These are phyloP conservation scores for Xylariaceae sp. DNA, from an alignment of 2,329 filamentous ascomycete species.

Conservation along the genomic window DNA sequence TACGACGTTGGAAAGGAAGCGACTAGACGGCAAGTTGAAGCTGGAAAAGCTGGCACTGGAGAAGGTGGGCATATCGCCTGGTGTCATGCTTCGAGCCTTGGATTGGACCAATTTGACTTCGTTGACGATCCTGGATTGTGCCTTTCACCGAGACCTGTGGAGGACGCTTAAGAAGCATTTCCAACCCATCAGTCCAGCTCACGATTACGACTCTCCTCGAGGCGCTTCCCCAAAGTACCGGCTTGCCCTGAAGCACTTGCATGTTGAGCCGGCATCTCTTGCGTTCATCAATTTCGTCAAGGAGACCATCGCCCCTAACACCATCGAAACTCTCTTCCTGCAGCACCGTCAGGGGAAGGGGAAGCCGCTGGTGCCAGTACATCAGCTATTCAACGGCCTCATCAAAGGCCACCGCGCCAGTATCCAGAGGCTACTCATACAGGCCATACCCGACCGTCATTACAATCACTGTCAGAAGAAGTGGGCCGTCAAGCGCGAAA, in stretches of 20 bases:
- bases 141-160: constrained; percentile 70
- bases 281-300: constrained; percentile 69
- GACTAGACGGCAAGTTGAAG: constrained; percentile 53
- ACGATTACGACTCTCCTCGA: constrained; percentile 28
- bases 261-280: constrained; percentile 66
- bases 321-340: constrained; percentile 71
- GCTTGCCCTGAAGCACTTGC: constrained; percentile 65
- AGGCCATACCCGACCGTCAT: constrained; percentile 66
- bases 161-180: constrained; percentile 62
- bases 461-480: constrained; percentile 55
- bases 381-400: constrained; percentile 64
- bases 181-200: constrained; percentile 36
- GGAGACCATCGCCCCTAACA: constrained; percentile 72
- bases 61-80: constrained; percentile 65
- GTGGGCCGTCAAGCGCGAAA: constrained; percentile 67
- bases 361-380: constrained; percentile 53
- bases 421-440: constrained; percentile 67
- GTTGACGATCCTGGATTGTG: constrained; percentile 69
- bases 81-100: constrained; percentile 63
- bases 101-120: constrained; percentile 70
- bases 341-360: constrained; percentile 56
- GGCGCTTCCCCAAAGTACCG: constrained; percentile 46
- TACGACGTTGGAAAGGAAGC: constrained; percentile 27
- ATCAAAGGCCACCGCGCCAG: constrained; percentile 66
- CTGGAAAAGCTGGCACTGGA: constrained; percentile 72